Conservation (phyloP, 352 stramenopile species). For the Globisporangium perplexum region DNA sequence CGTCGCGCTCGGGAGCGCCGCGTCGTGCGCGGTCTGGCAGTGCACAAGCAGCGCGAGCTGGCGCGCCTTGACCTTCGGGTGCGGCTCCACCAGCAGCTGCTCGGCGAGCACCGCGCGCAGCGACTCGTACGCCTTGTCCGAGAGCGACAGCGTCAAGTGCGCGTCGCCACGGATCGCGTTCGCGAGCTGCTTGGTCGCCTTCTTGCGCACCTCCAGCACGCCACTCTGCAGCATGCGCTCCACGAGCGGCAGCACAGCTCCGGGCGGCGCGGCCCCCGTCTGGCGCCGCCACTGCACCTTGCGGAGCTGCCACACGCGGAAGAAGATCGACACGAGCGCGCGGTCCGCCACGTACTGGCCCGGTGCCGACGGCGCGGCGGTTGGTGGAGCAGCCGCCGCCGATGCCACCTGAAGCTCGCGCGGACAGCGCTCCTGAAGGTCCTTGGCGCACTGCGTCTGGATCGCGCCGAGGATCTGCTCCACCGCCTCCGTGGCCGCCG, state of each 20-base stretch:
- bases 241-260: conserved; percentile 14
- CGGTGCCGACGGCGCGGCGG: conserved; percentile 8
- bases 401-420: neutral
- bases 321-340: conserved; percentile 43
- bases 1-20: conserved; percentile 8
- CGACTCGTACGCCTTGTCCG: conserved; percentile 6
- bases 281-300: conserved; percentile 8
- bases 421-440: conserved; percentile 23
- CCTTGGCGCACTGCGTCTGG: conserved; percentile 21
- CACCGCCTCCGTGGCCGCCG: conserved; percentile 12
- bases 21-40: conserved; percentile 21
- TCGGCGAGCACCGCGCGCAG: conserved; percentile 34
- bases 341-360: conserved; percentile 43
- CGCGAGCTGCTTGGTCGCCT: conserved; percentile 45
- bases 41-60: conserved; percentile 46
- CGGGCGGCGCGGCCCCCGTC: conserved; percentile 3
- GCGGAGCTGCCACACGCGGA: conserved; percentile 13
- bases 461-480: conserved; percentile 12
- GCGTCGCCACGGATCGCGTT: conserved; percentile 16
- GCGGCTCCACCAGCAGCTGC: conserved; percentile 53
- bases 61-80: conserved; percentile 57
- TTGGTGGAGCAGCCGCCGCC: neutral
- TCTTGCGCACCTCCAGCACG: conserved; percentile 62
- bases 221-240: conserved; percentile 30
- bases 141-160: conserved; percentile 9